Base-by-base conservation (phyloP, 2,329 filamentous ascomycete species). In the Alternaria tenuissima region DNA sequence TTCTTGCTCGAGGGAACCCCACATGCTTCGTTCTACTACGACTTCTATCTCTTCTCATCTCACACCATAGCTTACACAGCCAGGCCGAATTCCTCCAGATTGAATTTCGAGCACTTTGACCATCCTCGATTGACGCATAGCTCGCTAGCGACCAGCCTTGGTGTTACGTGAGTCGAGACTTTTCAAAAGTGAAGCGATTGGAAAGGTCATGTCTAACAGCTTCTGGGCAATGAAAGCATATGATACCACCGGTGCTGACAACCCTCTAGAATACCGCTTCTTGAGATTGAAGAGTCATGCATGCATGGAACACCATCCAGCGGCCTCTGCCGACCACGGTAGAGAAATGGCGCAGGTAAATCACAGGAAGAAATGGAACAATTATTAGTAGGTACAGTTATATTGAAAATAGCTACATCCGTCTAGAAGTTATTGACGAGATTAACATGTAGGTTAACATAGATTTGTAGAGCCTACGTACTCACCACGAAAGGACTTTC, bases 331-430 rank as follows among this genome's bases (percentile, higher is more conserved):
- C 61, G 87, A 94, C 63, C 99, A 95, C 79, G 95, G 95, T 65
- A 93, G 94, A 80, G 94, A 98, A 80, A 97, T 99, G 93, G 97
- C 92, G 55, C 89, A 93, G 72, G 87, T 89, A 69, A 91, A 89
- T 12, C 9, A 32, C 12, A 12, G 9, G 9, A 32, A 32, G 30
- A 32, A 32, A 12, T 2, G 30, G 30, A 11, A 32, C 11, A 12
- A 32, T 32, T 32, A 12, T 32, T 32, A 32, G 1, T 32, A 12
- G 30, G 30, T 1, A 32, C 11, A 9, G 9, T 32, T 32, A 4
- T 32, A 12, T 1, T 9, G 8, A 32, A 32, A 0, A 11, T 32
- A 12, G 11, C 9, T 12, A 32, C 11, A 5, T 32, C 9, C 8
- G 9, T 32, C 30, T 32, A 32, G 9, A 32, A 32, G 30, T 32